Conservation (phyloP, 441 rosid species). For the Biscutella laevigata region DNA sequence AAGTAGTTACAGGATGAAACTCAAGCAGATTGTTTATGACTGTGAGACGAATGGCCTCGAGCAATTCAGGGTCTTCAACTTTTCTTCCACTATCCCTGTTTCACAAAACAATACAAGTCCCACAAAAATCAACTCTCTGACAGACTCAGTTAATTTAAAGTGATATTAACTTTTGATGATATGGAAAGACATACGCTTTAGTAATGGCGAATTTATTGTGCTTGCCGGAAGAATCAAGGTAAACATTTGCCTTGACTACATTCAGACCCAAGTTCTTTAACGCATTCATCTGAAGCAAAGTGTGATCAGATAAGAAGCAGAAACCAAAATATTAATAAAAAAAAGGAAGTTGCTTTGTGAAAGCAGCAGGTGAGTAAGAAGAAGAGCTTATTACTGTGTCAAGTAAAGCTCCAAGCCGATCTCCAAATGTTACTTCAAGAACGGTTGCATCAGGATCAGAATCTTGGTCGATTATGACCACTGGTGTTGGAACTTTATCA, state of each 20-base stretch:
- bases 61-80: constrained; percentile 89
- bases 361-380: constrained; percentile 3
- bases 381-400: constrained; percentile 54
- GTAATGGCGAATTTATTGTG: constrained; percentile 86
- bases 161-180: background rate
- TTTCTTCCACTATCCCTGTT: constrained; percentile 86
- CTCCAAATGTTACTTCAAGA: constrained; percentile 83
- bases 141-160: background rate
- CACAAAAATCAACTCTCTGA: background rate
- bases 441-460: constrained; percentile 87
- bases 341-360: background rate
- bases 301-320: background rate
- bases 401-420: constrained; percentile 92
- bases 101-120: constrained; percentile 15
- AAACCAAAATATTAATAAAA: background rate
- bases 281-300: constrained; percentile 68
- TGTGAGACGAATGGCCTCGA: constrained; percentile 93
- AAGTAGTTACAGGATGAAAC: constrained; percentile 74
- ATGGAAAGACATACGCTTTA: constrained; percentile 41
- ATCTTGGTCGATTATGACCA: constrained; percentile 87
- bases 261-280: constrained; percentile 85
- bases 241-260: constrained; percentile 89
- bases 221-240: constrained; percentile 91
- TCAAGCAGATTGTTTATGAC: constrained; percentile 76
- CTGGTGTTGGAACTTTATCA: constrained; percentile 73